These are phyloP conservation scores for Zostera marina DNA, from an alignment of 116 monocot genomes.

Conservation along the genomic window DNA sequence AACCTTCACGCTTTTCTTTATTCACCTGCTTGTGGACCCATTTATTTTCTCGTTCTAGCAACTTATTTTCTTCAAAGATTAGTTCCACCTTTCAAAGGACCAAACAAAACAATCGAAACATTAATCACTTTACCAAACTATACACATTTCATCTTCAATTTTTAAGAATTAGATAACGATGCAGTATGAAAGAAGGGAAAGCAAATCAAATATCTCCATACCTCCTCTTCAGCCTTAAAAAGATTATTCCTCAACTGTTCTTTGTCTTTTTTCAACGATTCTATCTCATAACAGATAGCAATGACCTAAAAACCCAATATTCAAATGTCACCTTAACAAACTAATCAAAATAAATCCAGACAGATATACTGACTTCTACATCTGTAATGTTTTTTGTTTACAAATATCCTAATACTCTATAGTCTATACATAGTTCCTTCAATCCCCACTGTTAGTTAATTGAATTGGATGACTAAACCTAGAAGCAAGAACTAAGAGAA, in stretches of 20 bases:
- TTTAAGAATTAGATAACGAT: too few relatives aligned
- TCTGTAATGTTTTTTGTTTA: too few relatives aligned
- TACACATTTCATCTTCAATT: too few relatives aligned
- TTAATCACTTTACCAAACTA: background rate
- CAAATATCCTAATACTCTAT: too few relatives aligned
- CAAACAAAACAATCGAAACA: background rate
- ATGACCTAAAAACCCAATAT: background rate
- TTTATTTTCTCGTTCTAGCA: constrained; percentile 56
- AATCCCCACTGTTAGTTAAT: too few relatives aligned
- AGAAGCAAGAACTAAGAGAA: too few relatives aligned
- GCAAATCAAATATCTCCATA: background rate
- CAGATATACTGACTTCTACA: too few relatives aligned
- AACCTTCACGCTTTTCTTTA: constrained; percentile 25
- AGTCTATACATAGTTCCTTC: too few relatives aligned
- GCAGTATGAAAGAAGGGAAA: too few relatives aligned
- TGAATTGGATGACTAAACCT: too few relatives aligned
- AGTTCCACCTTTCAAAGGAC: constrained; percentile 66
- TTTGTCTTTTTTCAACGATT: constrained; percentile 6
- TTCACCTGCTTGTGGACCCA: constrained; percentile 25
- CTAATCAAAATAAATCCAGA: too few relatives aligned
- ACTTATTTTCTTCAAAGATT: constrained; percentile 44
- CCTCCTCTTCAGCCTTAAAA: constrained; percentile 9
- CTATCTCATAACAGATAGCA: background rate
- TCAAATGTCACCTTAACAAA: too few relatives aligned
- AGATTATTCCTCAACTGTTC: constrained; percentile 7